Conservation (phyloP, 495 filamentous ascomycete species). For the Pyronema domesticum region DNA sequence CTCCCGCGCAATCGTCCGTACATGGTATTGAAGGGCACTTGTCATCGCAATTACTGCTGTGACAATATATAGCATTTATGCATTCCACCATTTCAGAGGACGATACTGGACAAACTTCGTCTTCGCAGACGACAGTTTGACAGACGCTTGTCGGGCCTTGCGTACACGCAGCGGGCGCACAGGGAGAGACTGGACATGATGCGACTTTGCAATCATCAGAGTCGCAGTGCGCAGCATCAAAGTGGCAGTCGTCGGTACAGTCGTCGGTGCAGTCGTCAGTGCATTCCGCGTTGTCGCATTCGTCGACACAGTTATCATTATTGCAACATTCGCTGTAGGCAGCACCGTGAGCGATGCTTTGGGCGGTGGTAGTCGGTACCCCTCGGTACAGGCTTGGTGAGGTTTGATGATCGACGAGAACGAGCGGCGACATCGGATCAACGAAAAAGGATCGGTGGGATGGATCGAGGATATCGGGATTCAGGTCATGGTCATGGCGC, state of each 20-base stretch:
- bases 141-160: neutral
- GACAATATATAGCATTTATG: neutral
- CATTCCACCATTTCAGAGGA: neutral
- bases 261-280: neutral
- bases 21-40: neutral
- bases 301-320: neutral
- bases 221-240: neutral
- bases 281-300: constrained; percentile 1
- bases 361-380: no score
- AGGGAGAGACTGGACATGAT: neutral
- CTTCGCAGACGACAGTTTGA: neutral
- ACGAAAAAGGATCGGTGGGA: no score
- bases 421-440: no score
- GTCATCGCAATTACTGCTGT: neutral
- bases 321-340: neutral
- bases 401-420: no score
- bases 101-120: neutral
- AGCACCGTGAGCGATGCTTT: no score
- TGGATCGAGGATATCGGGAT: no score
- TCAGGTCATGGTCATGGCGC: no score
- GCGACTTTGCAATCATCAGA: neutral
- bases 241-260: neutral
- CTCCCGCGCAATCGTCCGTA: neutral
- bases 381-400: no score
- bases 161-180: neutral